Evolutionary conservation across 169 alveolate genomes (phyloP), one percentile per base, ranked within the genome.

Genomic region (Babesia bovis): DNA sequence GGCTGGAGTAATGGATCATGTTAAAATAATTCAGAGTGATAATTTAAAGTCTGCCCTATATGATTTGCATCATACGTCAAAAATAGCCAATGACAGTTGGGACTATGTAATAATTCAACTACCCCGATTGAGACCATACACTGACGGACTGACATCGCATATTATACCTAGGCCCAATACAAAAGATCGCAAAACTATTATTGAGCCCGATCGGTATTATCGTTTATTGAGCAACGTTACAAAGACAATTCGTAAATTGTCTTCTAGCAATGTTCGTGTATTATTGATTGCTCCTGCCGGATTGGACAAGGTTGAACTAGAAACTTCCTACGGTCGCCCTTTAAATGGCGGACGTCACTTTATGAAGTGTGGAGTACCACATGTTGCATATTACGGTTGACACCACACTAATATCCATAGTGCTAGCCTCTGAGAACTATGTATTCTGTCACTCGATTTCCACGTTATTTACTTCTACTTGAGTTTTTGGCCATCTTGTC

Each of bases 401-500:
- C n/a, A n/a, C n/a, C n/a, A n/a, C n/a, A n/a, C n/a, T n/a, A n/a
- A n/a, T n/a, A 41, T 17, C 13, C 17, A 13, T 17, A 41, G 19
- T 17, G 50, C 50, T 17, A 41, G 50, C 13, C 13, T 17, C 17
- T 17, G 50, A 13, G 19, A 41, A 41, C 50, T 41, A 41, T 13
- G 50, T 41, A 17, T 41, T 17, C 19, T 41, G 17, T 17, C 17
- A 41, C 17, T 41, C 13, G 19, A 17, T 41, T 41, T 13, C 50
- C 50, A 41, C 17, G 17, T 41, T 13, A 41, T 41, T 17, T 41
- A 41, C 17, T 41, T 13, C 17, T 21, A 73, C 75, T 50, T 47
- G 44, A n/a, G 84, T 73, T 28, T 49, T 57, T 6, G 84, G 84
- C 84, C 84, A 73, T 21, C 84, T 41, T 23, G 84, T 73, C 84